phyloP scores from a whole-genome alignment of 306 rosid species.

The Lagenaria siceraria region DNA sequence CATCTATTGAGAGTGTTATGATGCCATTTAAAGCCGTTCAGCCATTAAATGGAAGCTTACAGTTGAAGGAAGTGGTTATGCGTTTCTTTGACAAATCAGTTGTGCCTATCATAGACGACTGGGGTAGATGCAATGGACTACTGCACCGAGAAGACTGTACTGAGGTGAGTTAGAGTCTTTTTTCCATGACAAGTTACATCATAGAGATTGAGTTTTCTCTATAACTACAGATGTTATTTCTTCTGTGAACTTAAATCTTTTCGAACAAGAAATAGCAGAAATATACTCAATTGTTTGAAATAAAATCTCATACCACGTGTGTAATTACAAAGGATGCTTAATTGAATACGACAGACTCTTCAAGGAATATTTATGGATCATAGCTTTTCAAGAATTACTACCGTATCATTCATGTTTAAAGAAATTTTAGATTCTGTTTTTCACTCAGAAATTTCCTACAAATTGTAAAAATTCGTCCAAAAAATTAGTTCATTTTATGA shows the following conservation, averaged over 20 bases:
- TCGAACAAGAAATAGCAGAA: not conserved
- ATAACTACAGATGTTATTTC: not conserved
- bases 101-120: conserved; percentile 63
- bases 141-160: conserved; percentile 65
- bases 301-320: not conserved
- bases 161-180: conserved; percentile 26
- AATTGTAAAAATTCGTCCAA: not conserved
- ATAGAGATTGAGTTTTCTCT: not conserved
- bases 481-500: not conserved
- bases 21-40: conserved; percentile 48
- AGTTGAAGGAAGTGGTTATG: conserved; percentile 39
- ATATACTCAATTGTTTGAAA: not conserved
- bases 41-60: conserved; percentile 40
- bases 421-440: not conserved
- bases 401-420: not conserved
- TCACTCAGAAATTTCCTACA: not conserved
- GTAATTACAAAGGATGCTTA: not conserved
- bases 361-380: not conserved
- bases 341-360: not conserved
- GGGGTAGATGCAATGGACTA: conserved; percentile 69
- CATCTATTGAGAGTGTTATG: conserved; percentile 52
- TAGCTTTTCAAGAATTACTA: not conserved
- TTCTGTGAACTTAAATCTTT: not conserved
- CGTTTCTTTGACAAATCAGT: conserved; percentile 45
- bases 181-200: not conserved